Conservation (phyloP, 371 early-diverging fungal genomes). For the Dinochytrium kinnereticum region DNA sequence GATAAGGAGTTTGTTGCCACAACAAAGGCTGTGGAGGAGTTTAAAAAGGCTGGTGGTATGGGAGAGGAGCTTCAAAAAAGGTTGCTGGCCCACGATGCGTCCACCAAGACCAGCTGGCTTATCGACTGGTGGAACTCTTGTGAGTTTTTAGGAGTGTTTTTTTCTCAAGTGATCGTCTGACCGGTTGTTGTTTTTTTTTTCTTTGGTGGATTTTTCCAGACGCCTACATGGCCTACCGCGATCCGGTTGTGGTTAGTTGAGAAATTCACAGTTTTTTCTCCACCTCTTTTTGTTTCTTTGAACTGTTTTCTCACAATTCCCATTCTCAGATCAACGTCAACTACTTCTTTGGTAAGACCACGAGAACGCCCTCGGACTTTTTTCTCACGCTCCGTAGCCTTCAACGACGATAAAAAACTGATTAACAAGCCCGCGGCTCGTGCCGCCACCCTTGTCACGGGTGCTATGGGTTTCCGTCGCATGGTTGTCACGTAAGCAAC, state of each 20-base stretch:
- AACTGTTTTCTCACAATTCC: slow-evolving; percentile 24
- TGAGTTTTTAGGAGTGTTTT: neutral
- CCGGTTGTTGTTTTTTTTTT: neutral
- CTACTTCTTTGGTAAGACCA: slow-evolving; percentile 51
- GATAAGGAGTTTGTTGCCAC: slow-evolving; percentile 77
- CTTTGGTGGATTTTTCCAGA: slow-evolving; percentile 50
- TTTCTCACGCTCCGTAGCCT: too few species aligned
- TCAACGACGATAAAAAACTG: slow-evolving; percentile 80
- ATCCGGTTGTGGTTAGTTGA: slow-evolving; percentile 87
- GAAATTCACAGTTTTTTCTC: too few species aligned
- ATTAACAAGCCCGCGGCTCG: slow-evolving; percentile 78
- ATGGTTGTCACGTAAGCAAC: slow-evolving; percentile 67
- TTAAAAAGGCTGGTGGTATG: slow-evolving; percentile 76
- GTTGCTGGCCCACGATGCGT: slow-evolving; percentile 62
- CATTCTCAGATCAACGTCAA: slow-evolving; percentile 42
- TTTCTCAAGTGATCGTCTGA: neutral
- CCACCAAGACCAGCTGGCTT: slow-evolving; percentile 72
- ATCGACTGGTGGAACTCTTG: slow-evolving; percentile 96
- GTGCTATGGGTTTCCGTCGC: slow-evolving; percentile 85
- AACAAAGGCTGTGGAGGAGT: slow-evolving; percentile 74
- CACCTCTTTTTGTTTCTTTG: slow-evolving; percentile 74
- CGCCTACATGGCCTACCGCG: slow-evolving; percentile 94
- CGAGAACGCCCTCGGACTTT: too few species aligned
- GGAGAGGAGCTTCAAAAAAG: slow-evolving; percentile 86
- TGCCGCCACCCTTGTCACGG: slow-evolving; percentile 87